A percentile compares a stretch with the other conserved stretches of the same genome.
phyloP scores from a whole-genome alignment of 208 protist species.

The Crithidia acanthocephali region DNA sequence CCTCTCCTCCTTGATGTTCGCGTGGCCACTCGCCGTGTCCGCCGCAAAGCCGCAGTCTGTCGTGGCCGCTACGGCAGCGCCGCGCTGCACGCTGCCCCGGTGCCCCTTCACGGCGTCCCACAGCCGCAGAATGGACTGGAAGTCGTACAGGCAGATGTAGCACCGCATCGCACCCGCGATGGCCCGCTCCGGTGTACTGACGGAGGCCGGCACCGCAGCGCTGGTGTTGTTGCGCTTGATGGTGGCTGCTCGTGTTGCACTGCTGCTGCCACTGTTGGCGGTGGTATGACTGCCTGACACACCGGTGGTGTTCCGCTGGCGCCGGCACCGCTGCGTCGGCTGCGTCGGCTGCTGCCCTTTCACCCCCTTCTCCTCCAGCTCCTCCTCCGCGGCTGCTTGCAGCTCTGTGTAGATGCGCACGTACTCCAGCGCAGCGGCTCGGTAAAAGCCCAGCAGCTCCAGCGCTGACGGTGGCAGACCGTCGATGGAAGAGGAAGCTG shows the following conservation, averaged over 20 bases:
- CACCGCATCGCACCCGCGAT: constrained; percentile 78
- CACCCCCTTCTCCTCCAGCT: background rate
- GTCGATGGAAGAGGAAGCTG: constrained; percentile 10
- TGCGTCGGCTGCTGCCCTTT: background rate
- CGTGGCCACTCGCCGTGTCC: background rate
- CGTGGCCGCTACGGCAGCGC: background rate
- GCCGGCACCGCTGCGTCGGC: no score
- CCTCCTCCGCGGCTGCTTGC: background rate
- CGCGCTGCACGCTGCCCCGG: background rate
- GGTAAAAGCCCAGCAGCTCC: constrained; percentile 57
- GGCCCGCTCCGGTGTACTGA: constrained; percentile 13
- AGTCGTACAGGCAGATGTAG: constrained; percentile 70
- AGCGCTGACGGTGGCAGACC: constrained; percentile 32
- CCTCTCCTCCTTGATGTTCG: background rate
- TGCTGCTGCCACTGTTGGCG: background rate
- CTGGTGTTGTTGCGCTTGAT: no score
- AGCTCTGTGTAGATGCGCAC: constrained; percentile 34
- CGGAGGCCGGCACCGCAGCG: background rate
- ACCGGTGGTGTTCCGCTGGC: background rate
- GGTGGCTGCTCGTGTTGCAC: background rate
- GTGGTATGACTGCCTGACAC: background rate
- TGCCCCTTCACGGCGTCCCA: constrained; percentile 43
- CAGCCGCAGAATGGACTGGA: constrained; percentile 67
- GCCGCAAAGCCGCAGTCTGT: no score
- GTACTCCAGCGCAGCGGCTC: constrained; percentile 46